Evolutionary conservation across 2,329 filamentous ascomycete species (phyloP), one percentile per base, ranked within the genome.

Genomic region (Diaporthe ilicicola): DNA sequence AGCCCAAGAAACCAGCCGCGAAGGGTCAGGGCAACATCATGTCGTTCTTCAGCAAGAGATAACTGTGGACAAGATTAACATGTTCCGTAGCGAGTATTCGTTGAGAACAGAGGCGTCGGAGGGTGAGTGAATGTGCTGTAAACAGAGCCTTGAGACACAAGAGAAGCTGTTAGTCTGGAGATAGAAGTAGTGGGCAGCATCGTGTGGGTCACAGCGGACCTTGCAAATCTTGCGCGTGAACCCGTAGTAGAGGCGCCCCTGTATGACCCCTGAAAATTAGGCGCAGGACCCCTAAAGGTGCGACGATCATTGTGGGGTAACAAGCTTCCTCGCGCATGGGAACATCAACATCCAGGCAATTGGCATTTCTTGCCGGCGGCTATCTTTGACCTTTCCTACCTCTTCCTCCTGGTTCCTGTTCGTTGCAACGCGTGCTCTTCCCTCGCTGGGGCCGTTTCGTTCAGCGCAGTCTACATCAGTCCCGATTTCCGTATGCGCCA

Each of bases 11-110:
- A 78, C 76, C 83, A 24, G 82, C 82, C 1, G 82, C 84, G 1
- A 93, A 94, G 78, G 81, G 82, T 3, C 92, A 94, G 77, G 94
- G 94, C 3, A 97, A 87, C 79, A 97, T 97, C 78, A 97, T 95
- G 92, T 94, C 92, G 1, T 97, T 97, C 82, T 97, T 97, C 81
- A 87, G 88, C 51, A 97, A 97, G 84, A 96, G 94, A 77, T 93
- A 67, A 77, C 68, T 8, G 7, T 19, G 13, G 24, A 9, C 15
- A 7, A 17, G 17, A 8, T 4, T 4, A 10, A 5, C 8, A 24
- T 27, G 32, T 48, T 22, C 22, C 8, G 24, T 17, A 34, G 32
- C 6, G 9, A 15, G 15, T 13, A 44, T 1, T 22, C 17, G 27
- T 50, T 42, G 53, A 42, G 10, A 32, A 29, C 12, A n/a, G 6